Conservation (phyloP, 306 rosid species). For the Dalbergia oliveri region DNA sequence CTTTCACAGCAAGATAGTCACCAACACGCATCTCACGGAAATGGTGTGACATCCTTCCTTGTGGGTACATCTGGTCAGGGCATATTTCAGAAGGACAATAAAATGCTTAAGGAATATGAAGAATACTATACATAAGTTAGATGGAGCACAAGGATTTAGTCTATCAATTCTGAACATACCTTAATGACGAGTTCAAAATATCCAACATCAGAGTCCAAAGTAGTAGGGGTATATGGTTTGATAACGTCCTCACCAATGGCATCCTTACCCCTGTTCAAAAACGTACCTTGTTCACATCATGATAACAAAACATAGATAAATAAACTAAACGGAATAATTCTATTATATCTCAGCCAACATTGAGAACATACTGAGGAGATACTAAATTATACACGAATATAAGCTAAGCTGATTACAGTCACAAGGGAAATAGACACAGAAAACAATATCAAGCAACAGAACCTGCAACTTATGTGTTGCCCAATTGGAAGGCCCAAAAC, state of each 20-base stretch:
- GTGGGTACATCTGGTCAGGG: slow-evolving; percentile 89
- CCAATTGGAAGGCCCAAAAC: slow-evolving; percentile 98
- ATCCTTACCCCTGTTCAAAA: slow-evolving; percentile 87
- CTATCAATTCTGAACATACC: slow-evolving; percentile 51
- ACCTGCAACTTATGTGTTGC: slow-evolving; percentile 99
- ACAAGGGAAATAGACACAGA: slow-evolving; percentile 14
- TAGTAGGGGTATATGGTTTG: slow-evolving; percentile 95
- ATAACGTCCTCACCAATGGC: slow-evolving; percentile 83
- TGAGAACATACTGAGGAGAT: background rate
- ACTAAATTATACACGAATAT: slow-evolving; percentile 27
- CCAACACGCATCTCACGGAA: slow-evolving; percentile 96
- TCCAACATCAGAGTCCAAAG: slow-evolving; percentile 97
- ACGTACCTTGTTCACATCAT: slow-evolving; percentile 33
- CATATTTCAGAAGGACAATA: slow-evolving; percentile 29
- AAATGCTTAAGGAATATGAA: slow-evolving; percentile 28
- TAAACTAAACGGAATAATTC: background rate
- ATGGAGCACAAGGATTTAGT: slow-evolving; percentile 11
- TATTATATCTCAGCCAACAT: slow-evolving; percentile 27
- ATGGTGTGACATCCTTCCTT: slow-evolving; percentile 99
- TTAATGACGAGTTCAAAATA: slow-evolving; percentile 92
- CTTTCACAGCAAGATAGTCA: slow-evolving; percentile 84
- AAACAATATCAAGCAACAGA: slow-evolving; percentile 39
- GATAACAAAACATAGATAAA: slow-evolving; percentile 24
- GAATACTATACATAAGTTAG: slow-evolving; percentile 23
- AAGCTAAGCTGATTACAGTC: background rate